A percentile compares a stretch with the other conserved stretches of the same genome.
Evolutionary conservation across 352 stramenopile genomes (phyloP).

Genomic region (Globisporangium spinosum): DNA sequence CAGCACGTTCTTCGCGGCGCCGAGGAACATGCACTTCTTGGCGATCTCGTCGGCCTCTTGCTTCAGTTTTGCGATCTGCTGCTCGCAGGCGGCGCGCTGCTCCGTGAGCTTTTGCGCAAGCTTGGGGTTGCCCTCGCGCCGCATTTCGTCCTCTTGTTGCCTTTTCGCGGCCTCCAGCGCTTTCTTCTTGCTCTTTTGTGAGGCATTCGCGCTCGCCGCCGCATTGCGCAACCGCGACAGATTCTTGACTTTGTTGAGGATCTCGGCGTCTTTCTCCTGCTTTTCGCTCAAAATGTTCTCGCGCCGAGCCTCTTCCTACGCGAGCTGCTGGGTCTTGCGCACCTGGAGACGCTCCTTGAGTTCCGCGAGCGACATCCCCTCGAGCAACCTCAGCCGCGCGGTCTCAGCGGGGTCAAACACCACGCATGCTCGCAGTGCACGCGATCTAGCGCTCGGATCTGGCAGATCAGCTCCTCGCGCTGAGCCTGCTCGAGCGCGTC

Average conservation of each 20-base stretch:
- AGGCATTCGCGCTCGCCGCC: constrained; percentile 60
- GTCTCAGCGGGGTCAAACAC: constrained; percentile 91
- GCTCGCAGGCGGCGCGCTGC: constrained; percentile 45
- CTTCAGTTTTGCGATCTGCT: constrained; percentile 46
- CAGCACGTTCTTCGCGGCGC: constrained; percentile 80
- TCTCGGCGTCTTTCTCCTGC: constrained; percentile 65
- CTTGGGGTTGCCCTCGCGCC: constrained; percentile 62
- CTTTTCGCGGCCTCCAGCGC: constrained; percentile 47
- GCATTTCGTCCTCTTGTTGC: constrained; percentile 52
- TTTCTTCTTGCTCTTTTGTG: constrained; percentile 50
- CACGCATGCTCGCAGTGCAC: constrained; percentile 70
- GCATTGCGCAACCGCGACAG: constrained; percentile 64
- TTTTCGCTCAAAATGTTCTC: constrained; percentile 71
- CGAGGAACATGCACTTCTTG: constrained; percentile 81
- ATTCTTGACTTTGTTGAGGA: constrained; percentile 77
- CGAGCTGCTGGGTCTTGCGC: constrained; percentile 63
- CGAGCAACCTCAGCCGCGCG: constrained; percentile 78
- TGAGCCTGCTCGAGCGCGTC: constrained; percentile 66
- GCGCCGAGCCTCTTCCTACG: constrained; percentile 63
- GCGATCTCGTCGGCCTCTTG: constrained; percentile 59
- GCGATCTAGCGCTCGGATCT: constrained; percentile 77
- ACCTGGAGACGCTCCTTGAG: constrained; percentile 78
- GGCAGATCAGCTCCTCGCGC: constrained; percentile 82
- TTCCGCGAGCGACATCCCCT: constrained; percentile 91
- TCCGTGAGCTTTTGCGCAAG: constrained; percentile 70